Conservation (phyloP, 164 flowering plant species). For the Chloranthus sessilifolius region DNA sequence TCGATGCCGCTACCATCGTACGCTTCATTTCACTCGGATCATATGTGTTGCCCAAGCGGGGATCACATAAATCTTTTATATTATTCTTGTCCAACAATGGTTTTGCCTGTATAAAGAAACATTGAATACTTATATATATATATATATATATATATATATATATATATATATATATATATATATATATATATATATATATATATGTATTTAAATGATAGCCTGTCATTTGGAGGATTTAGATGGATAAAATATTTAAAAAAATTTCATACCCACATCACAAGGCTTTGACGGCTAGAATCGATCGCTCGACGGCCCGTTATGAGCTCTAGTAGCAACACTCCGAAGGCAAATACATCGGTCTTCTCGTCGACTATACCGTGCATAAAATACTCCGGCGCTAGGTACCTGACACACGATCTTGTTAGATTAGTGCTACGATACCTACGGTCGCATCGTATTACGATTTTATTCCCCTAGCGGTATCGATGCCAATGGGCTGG, state of each 20-base stretch:
- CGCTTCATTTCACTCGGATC: conserved; percentile 58
- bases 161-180: background rate
- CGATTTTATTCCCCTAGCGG: no score
- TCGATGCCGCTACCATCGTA: conserved; percentile 55
- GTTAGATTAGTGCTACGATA: background rate
- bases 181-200: background rate
- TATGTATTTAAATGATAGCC: background rate
- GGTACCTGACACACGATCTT: conserved; percentile 40
- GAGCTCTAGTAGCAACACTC: conserved; percentile 84
- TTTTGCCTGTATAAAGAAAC: conserved; percentile 53
- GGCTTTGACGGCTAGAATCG: conserved; percentile 78
- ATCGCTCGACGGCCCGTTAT: conserved; percentile 93
- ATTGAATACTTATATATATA: no score
- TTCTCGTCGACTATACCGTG: conserved; percentile 92
- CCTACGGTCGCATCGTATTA: no score
- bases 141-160: no score
- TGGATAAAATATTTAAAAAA: conserved; percentile 1
- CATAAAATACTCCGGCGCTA: conserved; percentile 97
- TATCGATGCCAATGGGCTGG: no score
- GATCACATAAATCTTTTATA: conserved; percentile 61
- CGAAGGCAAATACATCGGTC: conserved; percentile 93
- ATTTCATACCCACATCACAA: conserved; percentile 83
- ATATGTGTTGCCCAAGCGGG: conserved; percentile 48
- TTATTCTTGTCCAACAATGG: conserved; percentile 58
- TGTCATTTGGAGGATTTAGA: no score